These are phyloP conservation scores for Oenanthe javanica DNA, from an alignment of 140 eudicot genomes.

Conservation along the genomic window DNA sequence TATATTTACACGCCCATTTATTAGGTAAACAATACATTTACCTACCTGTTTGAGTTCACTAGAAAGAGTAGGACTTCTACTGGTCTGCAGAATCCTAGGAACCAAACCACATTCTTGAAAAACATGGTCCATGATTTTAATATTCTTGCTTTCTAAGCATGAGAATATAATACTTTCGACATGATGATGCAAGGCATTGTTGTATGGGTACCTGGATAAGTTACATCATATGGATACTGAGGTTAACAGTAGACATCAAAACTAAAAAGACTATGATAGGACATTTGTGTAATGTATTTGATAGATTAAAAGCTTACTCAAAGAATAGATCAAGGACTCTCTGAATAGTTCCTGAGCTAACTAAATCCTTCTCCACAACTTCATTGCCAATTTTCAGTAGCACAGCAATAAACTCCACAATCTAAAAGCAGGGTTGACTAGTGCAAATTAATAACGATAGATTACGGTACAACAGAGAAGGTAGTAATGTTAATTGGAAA, in stretches of 20 bases:
- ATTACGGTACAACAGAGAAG: not conserved
- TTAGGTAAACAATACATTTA: not conserved
- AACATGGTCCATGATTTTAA: constrained; percentile 51
- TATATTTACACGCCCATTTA: not conserved
- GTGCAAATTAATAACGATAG: not conserved
- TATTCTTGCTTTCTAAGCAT: constrained; percentile 59
- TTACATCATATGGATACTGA: not conserved
- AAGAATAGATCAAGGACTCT: constrained; percentile 91
- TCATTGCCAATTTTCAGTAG: constrained; percentile 77
- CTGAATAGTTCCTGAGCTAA: constrained; percentile 74
- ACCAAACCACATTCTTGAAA: constrained; percentile 57
- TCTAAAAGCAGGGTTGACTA: constrained; percentile 34
- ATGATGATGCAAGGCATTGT: constrained; percentile 81
- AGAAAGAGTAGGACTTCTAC: constrained; percentile 30
- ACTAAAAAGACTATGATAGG: not conserved
- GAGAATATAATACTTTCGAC: constrained; percentile 67
- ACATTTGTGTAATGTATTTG: not conserved
- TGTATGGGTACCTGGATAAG: constrained; percentile 68
- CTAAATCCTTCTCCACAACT: constrained; percentile 76
- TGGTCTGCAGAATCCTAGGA: constrained; percentile 47
- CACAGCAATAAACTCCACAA: constrained; percentile 88
- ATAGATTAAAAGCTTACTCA: constrained; percentile 49
- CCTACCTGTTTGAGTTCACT: constrained; percentile 43
- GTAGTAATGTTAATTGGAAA: not conserved
- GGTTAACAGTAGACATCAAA: not conserved